phyloP scores from a whole-genome alignment of 208 protist species.

The Borovskyia barvae region DNA sequence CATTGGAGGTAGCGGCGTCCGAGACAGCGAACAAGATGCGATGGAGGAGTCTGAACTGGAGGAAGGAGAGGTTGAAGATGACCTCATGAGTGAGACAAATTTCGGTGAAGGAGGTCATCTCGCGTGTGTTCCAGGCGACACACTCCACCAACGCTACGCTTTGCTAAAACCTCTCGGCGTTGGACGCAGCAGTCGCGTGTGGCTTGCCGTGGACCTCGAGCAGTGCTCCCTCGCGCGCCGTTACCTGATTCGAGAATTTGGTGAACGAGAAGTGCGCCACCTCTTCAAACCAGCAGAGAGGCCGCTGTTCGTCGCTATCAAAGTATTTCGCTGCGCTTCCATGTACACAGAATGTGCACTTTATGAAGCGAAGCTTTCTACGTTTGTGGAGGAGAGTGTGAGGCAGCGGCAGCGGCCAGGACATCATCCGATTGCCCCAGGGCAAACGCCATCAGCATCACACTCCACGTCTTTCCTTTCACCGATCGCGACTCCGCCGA shows the following conservation, averaged over 20 bases:
- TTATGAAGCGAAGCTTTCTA: constrained; percentile 47
- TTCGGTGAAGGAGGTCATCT: constrained; percentile 53
- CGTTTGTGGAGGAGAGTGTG: constrained; percentile 53
- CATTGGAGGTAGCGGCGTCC: too few relatives aligned
- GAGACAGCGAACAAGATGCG: too few relatives aligned
- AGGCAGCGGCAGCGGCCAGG: constrained; percentile 9
- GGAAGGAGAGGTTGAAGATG: constrained; percentile 14
- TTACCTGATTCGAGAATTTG: constrained; percentile 36
- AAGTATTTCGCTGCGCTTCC: constrained; percentile 59
- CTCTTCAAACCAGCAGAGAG: constrained; percentile 33
- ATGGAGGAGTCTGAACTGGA: too few relatives aligned
- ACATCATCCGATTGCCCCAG: too few relatives aligned
- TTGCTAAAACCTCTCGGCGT: constrained; percentile 48
- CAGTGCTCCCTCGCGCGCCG: constrained; percentile 42
- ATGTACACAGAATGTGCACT: constrained; percentile 35
- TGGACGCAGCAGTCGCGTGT: constrained; percentile 57
- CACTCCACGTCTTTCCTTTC: too few relatives aligned
- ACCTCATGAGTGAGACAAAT: constrained; percentile 32
- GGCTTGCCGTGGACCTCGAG: constrained; percentile 65
- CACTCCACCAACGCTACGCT: constrained; percentile 56
- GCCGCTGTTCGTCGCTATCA: constrained; percentile 71
- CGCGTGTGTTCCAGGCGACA: constrained; percentile 58
- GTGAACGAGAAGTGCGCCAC: constrained; percentile 30
- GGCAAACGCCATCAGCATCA: too few relatives aligned
- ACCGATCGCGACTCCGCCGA: too few relatives aligned